Percentiles rank a stretch among this genome's conserved stretches.
Conservation (phyloP, 1,139 yeast species). For the Hemisphaericaspora lyxosophila region DNA sequence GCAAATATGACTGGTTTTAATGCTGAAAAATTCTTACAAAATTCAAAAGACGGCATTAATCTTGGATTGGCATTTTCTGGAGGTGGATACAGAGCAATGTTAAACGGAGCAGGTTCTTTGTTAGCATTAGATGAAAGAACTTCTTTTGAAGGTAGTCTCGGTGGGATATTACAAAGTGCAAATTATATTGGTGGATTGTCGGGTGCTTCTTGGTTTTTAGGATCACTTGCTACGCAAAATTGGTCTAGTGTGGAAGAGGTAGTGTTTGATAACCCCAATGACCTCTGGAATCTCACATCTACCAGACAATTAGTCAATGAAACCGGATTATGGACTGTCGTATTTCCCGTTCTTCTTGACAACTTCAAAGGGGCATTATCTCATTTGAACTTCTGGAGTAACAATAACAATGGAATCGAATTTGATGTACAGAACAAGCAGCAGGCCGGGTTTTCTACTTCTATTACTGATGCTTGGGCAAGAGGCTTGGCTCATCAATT, state of each 20-base stretch:
- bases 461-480: conserved; percentile 40
- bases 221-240: conserved; percentile 34
- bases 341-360: conserved; percentile 22
- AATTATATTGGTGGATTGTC: conserved; percentile 40
- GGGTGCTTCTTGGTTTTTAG: conserved; percentile 42
- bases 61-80: conserved; percentile 84
- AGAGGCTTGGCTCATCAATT: conserved; percentile 42
- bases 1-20: conserved; percentile 63
- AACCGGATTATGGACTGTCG: conserved; percentile 21
- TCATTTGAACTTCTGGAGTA: conserved; percentile 33
- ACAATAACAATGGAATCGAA: conserved; percentile 24
- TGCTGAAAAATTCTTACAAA: conserved; percentile 43
- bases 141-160: conserved; percentile 40
- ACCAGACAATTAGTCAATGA: conserved; percentile 30
- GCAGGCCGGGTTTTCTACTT: conserved; percentile 32
- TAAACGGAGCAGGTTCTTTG: conserved; percentile 83
- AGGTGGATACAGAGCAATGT: conserved; percentile 92
- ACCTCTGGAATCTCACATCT: conserved; percentile 38
- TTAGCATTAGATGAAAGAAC: conserved; percentile 81
- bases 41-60: conserved; percentile 38
- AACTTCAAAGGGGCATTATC: conserved; percentile 26
- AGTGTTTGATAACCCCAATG: conserved; percentile 29
- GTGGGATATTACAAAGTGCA: conserved; percentile 40
- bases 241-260: conserved; percentile 37
- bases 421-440: conserved; percentile 29